Percentiles rank a stretch among this genome's conserved stretches.
These are phyloP conservation scores for Neofusicoccum ribis DNA, from an alignment of 2,329 filamentous ascomycete species.

Conservation along the genomic window DNA sequence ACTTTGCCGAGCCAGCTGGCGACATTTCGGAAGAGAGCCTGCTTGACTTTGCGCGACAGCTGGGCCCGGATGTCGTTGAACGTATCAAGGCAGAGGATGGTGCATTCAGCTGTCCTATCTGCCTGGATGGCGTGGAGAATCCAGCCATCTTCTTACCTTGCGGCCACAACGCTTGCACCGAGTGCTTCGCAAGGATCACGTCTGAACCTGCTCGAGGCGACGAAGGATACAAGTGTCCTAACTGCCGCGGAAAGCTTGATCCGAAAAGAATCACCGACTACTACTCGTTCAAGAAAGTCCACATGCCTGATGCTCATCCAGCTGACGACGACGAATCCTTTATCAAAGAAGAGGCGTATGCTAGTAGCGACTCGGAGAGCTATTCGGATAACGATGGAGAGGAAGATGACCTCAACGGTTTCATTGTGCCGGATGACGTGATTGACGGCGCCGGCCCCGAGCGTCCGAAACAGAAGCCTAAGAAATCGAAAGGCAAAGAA, in stretches of 20 bases:
- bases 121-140: conserved; percentile 73
- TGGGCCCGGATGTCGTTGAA: conserved; percentile 62
- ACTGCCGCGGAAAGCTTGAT: conserved; percentile 69
- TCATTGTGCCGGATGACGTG: conserved; percentile 35
- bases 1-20: conserved; percentile 46
- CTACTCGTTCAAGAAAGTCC: conserved; percentile 69
- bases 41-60: conserved; percentile 60
- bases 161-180: conserved; percentile 75
- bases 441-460: conserved; percentile 24
- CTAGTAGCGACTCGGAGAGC: conserved; percentile 25
- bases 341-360: conserved; percentile 24
- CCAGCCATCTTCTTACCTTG: conserved; percentile 80
- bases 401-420: conserved; percentile 38
- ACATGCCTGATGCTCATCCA: conserved; percentile 49
- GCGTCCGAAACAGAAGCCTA: conserved; percentile 21
- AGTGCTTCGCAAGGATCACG: conserved; percentile 62
- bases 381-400: conserved; percentile 36
- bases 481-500: conserved; percentile 24
- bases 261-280: conserved; percentile 72
- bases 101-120: conserved; percentile 77
- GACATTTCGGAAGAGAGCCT: conserved; percentile 52
- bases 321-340: conserved; percentile 42
- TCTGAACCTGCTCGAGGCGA: conserved; percentile 59
- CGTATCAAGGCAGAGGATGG: conserved; percentile 60
- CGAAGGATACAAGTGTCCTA: conserved; percentile 68